These are phyloP conservation scores for Dionaea muscipula DNA, from an alignment of 179 eudicot species.

Conservation along the genomic window DNA sequence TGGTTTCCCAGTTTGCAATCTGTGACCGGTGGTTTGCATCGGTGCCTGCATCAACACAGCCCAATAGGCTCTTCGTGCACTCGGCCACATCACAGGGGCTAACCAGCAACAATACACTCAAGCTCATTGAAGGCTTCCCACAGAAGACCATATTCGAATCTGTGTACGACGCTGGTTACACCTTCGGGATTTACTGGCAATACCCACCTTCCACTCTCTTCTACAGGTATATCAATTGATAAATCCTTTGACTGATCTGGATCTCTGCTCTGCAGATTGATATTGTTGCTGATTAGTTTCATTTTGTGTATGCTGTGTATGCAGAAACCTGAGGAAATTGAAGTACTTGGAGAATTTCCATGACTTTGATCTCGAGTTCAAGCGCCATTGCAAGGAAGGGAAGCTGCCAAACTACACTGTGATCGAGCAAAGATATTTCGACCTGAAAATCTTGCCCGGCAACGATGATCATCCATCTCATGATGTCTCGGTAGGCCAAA, in stretches of 20 bases:
- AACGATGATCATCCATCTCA: conserved; percentile 93
- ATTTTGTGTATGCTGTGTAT: background rate
- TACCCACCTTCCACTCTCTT: conserved; percentile 66
- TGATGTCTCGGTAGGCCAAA: conserved; percentile 60
- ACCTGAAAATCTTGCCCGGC: conserved; percentile 31
- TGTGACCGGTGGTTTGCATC: conserved; percentile 87
- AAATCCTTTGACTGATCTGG: too few relatives aligned
- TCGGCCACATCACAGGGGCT: conserved; percentile 73
- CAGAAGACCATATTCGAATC: conserved; percentile 82
- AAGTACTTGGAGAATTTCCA: conserved; percentile 55
- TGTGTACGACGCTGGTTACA: conserved; percentile 36
- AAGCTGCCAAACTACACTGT: conserved; percentile 80
- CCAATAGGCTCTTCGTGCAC: conserved; percentile 60
- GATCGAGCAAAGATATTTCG: conserved; percentile 59
- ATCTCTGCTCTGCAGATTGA: too few relatives aligned
- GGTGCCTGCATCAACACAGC: conserved; percentile 74
- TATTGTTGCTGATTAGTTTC: background rate
- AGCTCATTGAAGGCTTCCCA: conserved; percentile 43
- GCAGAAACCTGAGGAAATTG: conserved; percentile 59
- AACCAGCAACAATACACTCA: conserved; percentile 35
- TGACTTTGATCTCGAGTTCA: conserved; percentile 52
- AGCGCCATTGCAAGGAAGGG: conserved; percentile 60
- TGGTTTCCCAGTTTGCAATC: conserved; percentile 56
- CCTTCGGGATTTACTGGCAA: conserved; percentile 70
- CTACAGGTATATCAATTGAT: conserved; percentile 32